These are phyloP conservation scores for Craterostigma plantagineum DNA, from an alignment of 257 asterid genomes.

Conservation along the genomic window DNA sequence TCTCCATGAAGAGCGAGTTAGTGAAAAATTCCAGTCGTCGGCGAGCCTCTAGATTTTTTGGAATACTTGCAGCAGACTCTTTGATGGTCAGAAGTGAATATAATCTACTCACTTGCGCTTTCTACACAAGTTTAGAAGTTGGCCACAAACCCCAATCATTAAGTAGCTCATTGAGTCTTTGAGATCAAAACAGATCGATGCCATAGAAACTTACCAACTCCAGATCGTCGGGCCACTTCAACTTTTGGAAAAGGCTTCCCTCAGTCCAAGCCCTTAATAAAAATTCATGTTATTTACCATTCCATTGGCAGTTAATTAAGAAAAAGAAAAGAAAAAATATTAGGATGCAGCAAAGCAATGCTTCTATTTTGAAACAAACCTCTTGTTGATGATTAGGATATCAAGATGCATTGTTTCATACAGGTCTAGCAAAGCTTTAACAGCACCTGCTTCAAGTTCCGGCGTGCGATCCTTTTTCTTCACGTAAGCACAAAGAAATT, in stretches of 20 bases:
- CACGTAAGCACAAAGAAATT: conserved; percentile 9
- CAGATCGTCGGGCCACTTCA: conserved; percentile 85
- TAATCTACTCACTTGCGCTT: conserved; percentile 55
- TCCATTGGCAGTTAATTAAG: conserved; percentile 29
- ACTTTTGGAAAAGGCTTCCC: conserved; percentile 77
- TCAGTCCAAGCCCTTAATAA: conserved; percentile 72
- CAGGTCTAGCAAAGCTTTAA: conserved; percentile 82
- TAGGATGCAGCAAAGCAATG: conserved; percentile 3
- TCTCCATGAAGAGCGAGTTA: conserved; percentile 93
- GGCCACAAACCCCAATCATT: conserved; percentile 4
- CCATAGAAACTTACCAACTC: conserved; percentile 36
- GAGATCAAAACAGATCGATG: neutral
- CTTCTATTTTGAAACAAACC: conserved; percentile 31
- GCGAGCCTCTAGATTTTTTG: conserved; percentile 84
- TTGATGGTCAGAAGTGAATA: conserved; percentile 73
- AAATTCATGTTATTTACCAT: conserved; percentile 63
- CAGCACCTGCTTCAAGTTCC: conserved; percentile 77
- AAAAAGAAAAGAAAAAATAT: conserved; percentile 5
- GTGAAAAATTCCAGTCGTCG: conserved; percentile 84
- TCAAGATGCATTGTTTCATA: conserved; percentile 86
- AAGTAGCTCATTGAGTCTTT: no score
- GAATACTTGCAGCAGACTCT: conserved; percentile 85
- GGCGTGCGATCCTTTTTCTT: conserved; percentile 70
- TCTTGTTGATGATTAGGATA: conserved; percentile 51
- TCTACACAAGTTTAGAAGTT: conserved; percentile 32